A percentile compares a stretch with the other conserved stretches of the same genome.
These are phyloP conservation scores for Gossypium longicalyx DNA, from an alignment of 345 rosid genomes.

Conservation along the genomic window DNA sequence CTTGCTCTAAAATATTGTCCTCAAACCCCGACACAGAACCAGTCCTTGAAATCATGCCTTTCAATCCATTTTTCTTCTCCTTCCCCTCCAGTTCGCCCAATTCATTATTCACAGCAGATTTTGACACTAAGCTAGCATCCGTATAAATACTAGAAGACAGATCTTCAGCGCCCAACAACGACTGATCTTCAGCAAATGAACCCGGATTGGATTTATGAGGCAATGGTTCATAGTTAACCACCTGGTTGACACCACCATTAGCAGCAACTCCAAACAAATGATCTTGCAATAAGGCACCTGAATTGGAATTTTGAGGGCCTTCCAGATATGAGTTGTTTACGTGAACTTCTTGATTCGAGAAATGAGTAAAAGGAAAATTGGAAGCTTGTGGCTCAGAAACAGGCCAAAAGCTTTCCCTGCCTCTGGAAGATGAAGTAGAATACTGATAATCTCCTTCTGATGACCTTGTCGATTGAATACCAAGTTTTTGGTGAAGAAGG, in stretches of 20 bases:
- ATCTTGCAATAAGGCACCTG: slow-evolving; percentile 13
- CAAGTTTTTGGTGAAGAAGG: slow-evolving; percentile 27
- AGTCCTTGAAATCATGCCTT: slow-evolving; percentile 20
- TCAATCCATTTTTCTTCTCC: slow-evolving; percentile 30
- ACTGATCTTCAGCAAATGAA: slow-evolving; percentile 25
- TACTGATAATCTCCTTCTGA: slow-evolving; percentile 22
- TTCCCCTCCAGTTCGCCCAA: slow-evolving; percentile 22
- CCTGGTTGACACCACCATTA: slow-evolving; percentile 13
- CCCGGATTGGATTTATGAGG: slow-evolving; percentile 26
- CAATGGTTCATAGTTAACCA: slow-evolving; percentile 21
- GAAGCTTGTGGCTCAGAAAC: slow-evolving; percentile 18
- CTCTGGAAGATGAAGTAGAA: slow-evolving; percentile 16
- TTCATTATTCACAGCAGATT: slow-evolving; percentile 28
- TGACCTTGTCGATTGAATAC: slow-evolving; percentile 28
- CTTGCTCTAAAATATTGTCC: slow-evolving; percentile 36
- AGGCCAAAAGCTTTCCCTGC: slow-evolving; percentile 17
- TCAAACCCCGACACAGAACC: slow-evolving; percentile 32
- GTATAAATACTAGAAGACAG: slow-evolving; percentile 10
- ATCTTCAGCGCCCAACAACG: slow-evolving; percentile 26
- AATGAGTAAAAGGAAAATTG: slow-evolving; percentile 20
- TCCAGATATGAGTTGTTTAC: slow-evolving; percentile 22
- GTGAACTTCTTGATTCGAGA: slow-evolving; percentile 30
- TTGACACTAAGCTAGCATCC: slow-evolving; percentile 26
- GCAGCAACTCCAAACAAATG: slow-evolving; percentile 2
- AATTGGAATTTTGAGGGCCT: slow-evolving; percentile 19